phyloP scores from a whole-genome alignment of 345 rosid species.

The Carallia pectinifolia region DNA sequence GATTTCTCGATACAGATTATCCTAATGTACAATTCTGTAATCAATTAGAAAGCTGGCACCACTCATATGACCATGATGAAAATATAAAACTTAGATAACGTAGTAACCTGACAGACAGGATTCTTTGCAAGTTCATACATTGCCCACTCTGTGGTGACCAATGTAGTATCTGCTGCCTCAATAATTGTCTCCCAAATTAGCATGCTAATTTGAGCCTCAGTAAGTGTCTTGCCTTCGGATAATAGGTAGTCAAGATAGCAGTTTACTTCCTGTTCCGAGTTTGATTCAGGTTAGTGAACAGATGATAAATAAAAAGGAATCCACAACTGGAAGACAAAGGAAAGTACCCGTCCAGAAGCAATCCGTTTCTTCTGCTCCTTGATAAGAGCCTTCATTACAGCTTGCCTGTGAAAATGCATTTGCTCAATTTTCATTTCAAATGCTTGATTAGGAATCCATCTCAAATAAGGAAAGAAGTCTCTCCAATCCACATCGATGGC shows the following conservation, averaged over 20 bases:
- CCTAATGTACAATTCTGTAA: slow-evolving; percentile 30
- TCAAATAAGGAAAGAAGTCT: slow-evolving; percentile 85
- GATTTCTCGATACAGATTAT: slow-evolving; percentile 46
- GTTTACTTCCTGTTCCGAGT: slow-evolving; percentile 43
- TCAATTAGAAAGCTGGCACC: background rate
- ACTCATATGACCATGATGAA: background rate
- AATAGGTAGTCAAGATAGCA: slow-evolving; percentile 59
- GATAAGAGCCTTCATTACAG: slow-evolving; percentile 65
- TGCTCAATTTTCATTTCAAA: slow-evolving; percentile 50
- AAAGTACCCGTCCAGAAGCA: slow-evolving; percentile 52
- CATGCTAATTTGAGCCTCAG: slow-evolving; percentile 56
- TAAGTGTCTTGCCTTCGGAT: slow-evolving; percentile 57
- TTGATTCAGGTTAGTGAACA: slow-evolving; percentile 1
- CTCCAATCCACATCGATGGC: slow-evolving; percentile 92
- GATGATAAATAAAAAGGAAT: background rate
- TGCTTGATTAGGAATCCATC: slow-evolving; percentile 71
- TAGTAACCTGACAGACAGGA: slow-evolving; percentile 50
- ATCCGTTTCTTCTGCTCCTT: slow-evolving; percentile 43
- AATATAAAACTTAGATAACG: background rate
- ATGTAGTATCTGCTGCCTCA: slow-evolving; percentile 70
- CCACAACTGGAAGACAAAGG: background rate
- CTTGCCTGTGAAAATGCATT: slow-evolving; percentile 49
- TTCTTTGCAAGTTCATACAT: slow-evolving; percentile 77
- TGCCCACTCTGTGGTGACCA: slow-evolving; percentile 91
- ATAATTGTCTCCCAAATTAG: slow-evolving; percentile 78